phyloP scores from a whole-genome alignment of 352 stramenopile species.

The Phytophthora pistaciae region DNA sequence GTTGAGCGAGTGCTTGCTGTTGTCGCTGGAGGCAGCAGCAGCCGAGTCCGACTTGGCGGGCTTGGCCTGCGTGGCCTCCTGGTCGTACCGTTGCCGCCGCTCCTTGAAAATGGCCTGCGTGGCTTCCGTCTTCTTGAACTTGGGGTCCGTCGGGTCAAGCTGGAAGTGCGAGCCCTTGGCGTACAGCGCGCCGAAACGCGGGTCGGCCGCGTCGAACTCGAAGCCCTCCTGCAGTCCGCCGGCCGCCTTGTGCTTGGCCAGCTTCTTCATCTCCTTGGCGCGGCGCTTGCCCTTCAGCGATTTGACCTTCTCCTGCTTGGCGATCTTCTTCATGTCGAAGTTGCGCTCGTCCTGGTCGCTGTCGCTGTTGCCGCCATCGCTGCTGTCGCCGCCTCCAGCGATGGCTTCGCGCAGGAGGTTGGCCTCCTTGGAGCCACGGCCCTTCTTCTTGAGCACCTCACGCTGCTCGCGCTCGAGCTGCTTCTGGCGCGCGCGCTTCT shows the following conservation, averaged over 20 bases:
- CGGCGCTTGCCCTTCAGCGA: slow-evolving; percentile 84
- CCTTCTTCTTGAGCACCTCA: slow-evolving; percentile 74
- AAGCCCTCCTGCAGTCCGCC: slow-evolving; percentile 80
- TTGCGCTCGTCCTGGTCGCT: slow-evolving; percentile 68
- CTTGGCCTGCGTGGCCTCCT: slow-evolving; percentile 10
- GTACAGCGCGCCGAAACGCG: slow-evolving; percentile 82
- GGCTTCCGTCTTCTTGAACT: slow-evolving; percentile 87
- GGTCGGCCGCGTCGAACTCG: slow-evolving; percentile 76
- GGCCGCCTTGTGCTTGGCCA: slow-evolving; percentile 51
- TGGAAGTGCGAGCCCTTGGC: slow-evolving; percentile 82
- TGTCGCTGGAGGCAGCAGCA: slow-evolving; percentile 6
- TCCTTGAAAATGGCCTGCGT: slow-evolving; percentile 85
- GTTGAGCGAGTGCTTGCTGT: slow-evolving; percentile 58
- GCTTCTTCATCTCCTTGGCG: slow-evolving; percentile 81
- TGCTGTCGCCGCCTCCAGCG: slow-evolving; percentile 43
- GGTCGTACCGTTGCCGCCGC: slow-evolving; percentile 73
- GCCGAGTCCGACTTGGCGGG: slow-evolving; percentile 20
- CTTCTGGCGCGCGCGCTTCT: slow-evolving; percentile 78
- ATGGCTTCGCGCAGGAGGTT: slow-evolving; percentile 73
- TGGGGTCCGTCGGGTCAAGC: slow-evolving; percentile 84
- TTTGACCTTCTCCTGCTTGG: slow-evolving; percentile 75
- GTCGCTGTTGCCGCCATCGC: slow-evolving; percentile 36
- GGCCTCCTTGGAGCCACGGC: slow-evolving; percentile 48
- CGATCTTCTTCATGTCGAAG: slow-evolving; percentile 90
- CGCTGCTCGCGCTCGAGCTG: slow-evolving; percentile 69